A percentile compares a stretch with the other conserved stretches of the same genome.
Conservation (phyloP, 257 asterid species). For the Phtheirospermum japonicum region DNA sequence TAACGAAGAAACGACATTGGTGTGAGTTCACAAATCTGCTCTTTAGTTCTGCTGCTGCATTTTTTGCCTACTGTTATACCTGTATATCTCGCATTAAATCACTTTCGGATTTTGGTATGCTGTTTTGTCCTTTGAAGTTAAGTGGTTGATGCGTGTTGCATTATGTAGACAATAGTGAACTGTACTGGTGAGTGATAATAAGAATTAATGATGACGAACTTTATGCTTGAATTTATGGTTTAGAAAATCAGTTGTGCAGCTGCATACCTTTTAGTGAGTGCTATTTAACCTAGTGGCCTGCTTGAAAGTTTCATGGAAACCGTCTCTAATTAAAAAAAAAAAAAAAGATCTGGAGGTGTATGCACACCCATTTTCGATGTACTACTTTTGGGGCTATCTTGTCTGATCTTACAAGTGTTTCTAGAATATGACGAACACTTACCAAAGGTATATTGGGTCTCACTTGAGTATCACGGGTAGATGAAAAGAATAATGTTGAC, state of each 20-base stretch:
- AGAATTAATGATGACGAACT: conserved; percentile 7
- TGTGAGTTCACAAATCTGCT: not conserved
- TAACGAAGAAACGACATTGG: not conserved
- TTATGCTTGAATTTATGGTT: conserved; percentile 16
- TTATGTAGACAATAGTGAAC: conserved; percentile 12
- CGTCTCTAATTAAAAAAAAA: not conserved
- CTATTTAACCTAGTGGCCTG: not conserved
- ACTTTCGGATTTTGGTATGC: conserved; percentile 14
- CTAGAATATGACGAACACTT: not conserved
- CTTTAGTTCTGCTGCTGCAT: not conserved
- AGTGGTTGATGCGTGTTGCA: conserved; percentile 17
- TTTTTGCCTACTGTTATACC: conserved; percentile 12
- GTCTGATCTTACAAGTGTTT: not conserved
- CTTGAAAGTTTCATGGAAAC: not conserved
- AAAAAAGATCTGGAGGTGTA: not conserved
- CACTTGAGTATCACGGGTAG: too few relatives aligned
- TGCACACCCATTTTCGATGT: not conserved
- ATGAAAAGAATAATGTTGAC: too few relatives aligned
- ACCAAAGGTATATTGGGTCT: too few relatives aligned
- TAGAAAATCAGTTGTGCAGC: conserved; percentile 15
- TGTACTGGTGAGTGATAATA: conserved; percentile 4
- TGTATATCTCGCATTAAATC: conserved; percentile 2
- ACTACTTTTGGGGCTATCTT: not conserved
- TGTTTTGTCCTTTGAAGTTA: conserved; percentile 20
- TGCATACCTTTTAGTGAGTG: not conserved